Evolutionary conservation across 2,329 filamentous ascomycete species (phyloP).

Genomic region (Scedosporium dehoogii): DNA sequence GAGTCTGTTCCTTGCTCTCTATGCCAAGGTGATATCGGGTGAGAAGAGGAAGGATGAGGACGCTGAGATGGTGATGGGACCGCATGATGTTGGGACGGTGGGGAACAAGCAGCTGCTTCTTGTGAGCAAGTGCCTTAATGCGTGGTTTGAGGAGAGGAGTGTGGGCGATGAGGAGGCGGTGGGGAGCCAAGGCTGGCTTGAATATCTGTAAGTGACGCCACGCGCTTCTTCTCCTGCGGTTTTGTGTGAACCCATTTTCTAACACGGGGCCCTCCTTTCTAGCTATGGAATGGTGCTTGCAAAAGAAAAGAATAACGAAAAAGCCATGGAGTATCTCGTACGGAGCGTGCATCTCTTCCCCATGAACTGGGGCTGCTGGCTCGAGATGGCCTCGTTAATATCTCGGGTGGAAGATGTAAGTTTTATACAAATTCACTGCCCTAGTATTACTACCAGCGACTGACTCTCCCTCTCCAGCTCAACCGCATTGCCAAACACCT

Average conservation of each 20-base stretch:
- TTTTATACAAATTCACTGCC: conserved; percentile 11
- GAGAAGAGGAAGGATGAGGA: conserved; percentile 97
- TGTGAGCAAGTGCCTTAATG: conserved; percentile 65
- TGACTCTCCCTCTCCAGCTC: conserved; percentile 40
- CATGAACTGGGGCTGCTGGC: conserved; percentile 97
- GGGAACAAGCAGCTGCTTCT: conserved; percentile 75
- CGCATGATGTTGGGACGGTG: conserved; percentile 76
- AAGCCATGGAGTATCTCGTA: conserved; percentile 79
- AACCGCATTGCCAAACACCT: conserved; percentile 62
- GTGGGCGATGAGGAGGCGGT: conserved; percentile 47
- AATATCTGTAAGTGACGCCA: conserved; percentile 51
- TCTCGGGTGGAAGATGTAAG: conserved; percentile 71
- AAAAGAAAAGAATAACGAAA: conserved; percentile 80
- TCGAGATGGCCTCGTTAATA: conserved; percentile 77
- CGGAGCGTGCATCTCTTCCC: conserved; percentile 80
- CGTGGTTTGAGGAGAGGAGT: conserved; percentile 65
- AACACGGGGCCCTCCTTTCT: not conserved
- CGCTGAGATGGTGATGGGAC: conserved; percentile 92
- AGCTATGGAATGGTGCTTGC: conserved; percentile 81
- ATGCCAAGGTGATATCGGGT: conserved; percentile 84
- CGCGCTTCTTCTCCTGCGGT: not conserved
- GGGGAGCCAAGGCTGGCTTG: conserved; percentile 81
- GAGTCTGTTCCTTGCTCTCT: conserved; percentile 82
- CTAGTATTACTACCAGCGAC: not conserved
- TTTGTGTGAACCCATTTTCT: no score